Conservation (phyloP, 805 yeast species). For the Clavispora vitiphila region DNA sequence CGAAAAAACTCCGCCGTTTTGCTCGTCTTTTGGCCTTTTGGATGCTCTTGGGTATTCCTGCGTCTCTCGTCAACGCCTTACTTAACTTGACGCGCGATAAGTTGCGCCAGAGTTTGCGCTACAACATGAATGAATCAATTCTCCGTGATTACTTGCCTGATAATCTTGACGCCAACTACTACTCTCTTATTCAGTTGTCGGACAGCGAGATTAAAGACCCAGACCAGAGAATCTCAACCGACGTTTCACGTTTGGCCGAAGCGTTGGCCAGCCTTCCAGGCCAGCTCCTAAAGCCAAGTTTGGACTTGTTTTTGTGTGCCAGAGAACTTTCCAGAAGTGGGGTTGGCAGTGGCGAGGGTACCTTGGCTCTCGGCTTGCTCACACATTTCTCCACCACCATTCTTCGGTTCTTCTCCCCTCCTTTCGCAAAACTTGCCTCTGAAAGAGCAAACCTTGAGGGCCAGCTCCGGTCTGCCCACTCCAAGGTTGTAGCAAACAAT, state of each 20-base stretch:
- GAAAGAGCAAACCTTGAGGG: constrained; percentile 80
- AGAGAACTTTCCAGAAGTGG: constrained; percentile 64
- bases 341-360: constrained; percentile 73
- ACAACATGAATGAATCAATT: constrained; percentile 58
- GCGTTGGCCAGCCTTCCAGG: constrained; percentile 74
- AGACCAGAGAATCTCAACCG: constrained; percentile 79
- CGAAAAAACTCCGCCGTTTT: constrained; percentile 62
- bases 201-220: constrained; percentile 58
- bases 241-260: constrained; percentile 66
- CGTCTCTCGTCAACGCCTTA: constrained; percentile 70
- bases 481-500: constrained; percentile 68
- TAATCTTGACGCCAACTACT: constrained; percentile 63
- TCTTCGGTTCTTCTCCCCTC: constrained; percentile 77
- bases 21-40: constrained; percentile 61
- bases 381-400: constrained; percentile 77
- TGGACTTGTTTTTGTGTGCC: constrained; percentile 77
- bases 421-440: constrained; percentile 76
- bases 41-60: constrained; percentile 85
- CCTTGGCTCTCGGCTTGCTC: constrained; percentile 68
- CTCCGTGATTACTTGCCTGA: constrained; percentile 71
- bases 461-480: constrained; percentile 74
- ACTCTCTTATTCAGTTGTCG: constrained; percentile 62
- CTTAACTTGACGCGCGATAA: constrained; percentile 56
- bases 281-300: constrained; percentile 75
- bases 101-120: constrained; percentile 55